These are phyloP conservation scores for Candida oleophila DNA, from an alignment of 805 yeast species.

Conservation along the genomic window DNA sequence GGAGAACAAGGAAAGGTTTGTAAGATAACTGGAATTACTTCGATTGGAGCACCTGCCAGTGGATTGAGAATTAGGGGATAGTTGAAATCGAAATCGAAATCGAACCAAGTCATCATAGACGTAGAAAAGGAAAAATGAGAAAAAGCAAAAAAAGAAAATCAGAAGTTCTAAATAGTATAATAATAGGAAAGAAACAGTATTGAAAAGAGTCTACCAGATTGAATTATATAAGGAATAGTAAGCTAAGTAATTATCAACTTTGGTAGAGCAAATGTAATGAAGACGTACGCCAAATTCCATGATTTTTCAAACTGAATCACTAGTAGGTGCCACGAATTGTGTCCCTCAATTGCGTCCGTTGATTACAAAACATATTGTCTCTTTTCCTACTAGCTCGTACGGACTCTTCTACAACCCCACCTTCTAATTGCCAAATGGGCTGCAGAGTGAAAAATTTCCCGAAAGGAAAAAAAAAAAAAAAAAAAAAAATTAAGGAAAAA, in stretches of 20 bases:
- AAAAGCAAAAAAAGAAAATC: not conserved
- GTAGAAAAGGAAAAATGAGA: not conserved
- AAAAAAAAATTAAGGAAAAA: too few relatives aligned
- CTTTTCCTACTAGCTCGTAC: too few relatives aligned
- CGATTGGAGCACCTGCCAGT: conserved; percentile 88
- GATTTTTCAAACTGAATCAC: too few relatives aligned
- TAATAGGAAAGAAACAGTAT: conserved; percentile 67
- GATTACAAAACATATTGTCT: too few relatives aligned
- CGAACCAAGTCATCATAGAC: not conserved
- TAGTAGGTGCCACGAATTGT: too few relatives aligned
- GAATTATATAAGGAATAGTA: conserved; percentile 15
- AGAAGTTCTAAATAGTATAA: conserved; percentile 51
- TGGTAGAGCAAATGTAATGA: too few relatives aligned
- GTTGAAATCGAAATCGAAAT: too few relatives aligned
- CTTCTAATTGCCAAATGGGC: too few relatives aligned
- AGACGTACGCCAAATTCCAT: not conserved
- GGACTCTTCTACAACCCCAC: too few relatives aligned
- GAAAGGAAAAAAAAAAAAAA: too few relatives aligned
- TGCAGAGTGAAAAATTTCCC: not conserved
- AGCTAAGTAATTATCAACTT: too few relatives aligned
- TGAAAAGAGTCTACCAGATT: conserved; percentile 62
- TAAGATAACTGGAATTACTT: conserved; percentile 69
- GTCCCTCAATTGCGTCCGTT: too few relatives aligned
- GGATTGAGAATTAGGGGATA: conserved; percentile 63
- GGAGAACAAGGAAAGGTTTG: conserved; percentile 79